Percentiles rank a stretch among this genome's conserved stretches.
Conservation (phyloP, 495 filamentous ascomycete genomes). For the Penicillium arizonense region DNA sequence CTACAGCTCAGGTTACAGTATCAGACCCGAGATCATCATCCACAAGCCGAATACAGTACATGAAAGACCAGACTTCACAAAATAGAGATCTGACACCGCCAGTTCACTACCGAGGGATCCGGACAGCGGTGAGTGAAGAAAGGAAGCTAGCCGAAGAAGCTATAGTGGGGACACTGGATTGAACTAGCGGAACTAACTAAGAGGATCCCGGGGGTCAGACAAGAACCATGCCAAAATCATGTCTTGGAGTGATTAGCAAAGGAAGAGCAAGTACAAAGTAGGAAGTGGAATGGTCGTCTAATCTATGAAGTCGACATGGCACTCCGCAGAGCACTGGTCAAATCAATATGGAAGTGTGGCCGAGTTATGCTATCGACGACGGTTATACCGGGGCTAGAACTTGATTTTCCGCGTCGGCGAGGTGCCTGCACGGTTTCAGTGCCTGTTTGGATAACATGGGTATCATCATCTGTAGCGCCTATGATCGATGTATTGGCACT, state of each 20-base stretch:
- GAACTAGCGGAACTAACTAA: background rate
- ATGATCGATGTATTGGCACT: background rate
- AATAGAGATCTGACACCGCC: conserved; percentile 4
- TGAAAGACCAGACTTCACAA: background rate
- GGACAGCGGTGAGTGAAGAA: too few relatives aligned
- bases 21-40: too few relatives aligned
- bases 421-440: background rate
- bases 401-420: conserved; percentile 37
- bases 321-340: conserved; percentile 85
- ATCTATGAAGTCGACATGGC: conserved; percentile 63
- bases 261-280: background rate
- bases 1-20: too few relatives aligned
- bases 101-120: background rate
- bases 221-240: background rate
- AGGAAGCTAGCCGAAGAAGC: too few relatives aligned
- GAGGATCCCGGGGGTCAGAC: background rate
- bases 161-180: background rate
- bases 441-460: background rate
- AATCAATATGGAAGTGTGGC: conserved; percentile 87
- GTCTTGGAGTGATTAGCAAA: background rate
- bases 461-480: conserved; percentile 20
- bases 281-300: background rate
- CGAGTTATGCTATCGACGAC: conserved; percentile 63
- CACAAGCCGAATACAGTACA: too few relatives aligned
- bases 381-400: conserved; percentile 40